Evolutionary conservation across 1,139 yeast species (phyloP).

Genomic region (Blastobotrys raffinosifermentans): DNA sequence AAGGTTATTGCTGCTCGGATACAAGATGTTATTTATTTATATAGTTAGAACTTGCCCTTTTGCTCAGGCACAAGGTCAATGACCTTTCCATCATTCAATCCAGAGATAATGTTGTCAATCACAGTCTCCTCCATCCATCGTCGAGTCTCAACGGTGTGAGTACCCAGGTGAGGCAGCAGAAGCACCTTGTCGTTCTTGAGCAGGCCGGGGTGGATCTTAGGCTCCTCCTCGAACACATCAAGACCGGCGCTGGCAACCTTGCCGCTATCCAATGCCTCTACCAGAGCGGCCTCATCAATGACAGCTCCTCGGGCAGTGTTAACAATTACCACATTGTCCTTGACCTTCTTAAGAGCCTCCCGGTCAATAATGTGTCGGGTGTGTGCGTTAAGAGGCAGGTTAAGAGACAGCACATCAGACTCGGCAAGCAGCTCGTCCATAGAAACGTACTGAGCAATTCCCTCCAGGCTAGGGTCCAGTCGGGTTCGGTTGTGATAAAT

Average conservation of each 20-base stretch:
- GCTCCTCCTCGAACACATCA: conserved; percentile 86
- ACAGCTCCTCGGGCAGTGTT: conserved; percentile 69
- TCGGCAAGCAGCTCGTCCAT: conserved; percentile 51
- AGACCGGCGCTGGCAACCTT: conserved; percentile 51
- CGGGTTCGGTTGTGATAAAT: conserved; percentile 59
- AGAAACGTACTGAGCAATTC: conserved; percentile 45
- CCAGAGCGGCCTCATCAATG: conserved; percentile 60
- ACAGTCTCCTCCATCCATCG: conserved; percentile 53
- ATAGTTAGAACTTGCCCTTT: conserved; percentile 8
- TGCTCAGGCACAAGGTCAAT: conserved; percentile 41
- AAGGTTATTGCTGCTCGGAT: too few relatives aligned
- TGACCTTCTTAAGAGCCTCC: conserved; percentile 51
- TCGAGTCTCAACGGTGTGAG: conserved; percentile 52
- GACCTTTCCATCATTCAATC: conserved; percentile 52
- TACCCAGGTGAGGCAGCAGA: conserved; percentile 64
- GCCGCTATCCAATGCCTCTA: conserved; percentile 58
- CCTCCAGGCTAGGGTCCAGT: conserved; percentile 49
- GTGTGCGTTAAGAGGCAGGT: conserved; percentile 52
- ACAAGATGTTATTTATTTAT: neutral
- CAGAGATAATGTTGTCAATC: conserved; percentile 40
- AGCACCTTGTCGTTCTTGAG: conserved; percentile 41
- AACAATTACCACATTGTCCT: conserved; percentile 60
- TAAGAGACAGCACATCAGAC: conserved; percentile 56
- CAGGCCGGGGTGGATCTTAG: conserved; percentile 39
- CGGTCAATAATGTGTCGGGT: conserved; percentile 53